Conservation (phyloP, 352 stramenopile genomes). For the Peronospora farinosa region DNA sequence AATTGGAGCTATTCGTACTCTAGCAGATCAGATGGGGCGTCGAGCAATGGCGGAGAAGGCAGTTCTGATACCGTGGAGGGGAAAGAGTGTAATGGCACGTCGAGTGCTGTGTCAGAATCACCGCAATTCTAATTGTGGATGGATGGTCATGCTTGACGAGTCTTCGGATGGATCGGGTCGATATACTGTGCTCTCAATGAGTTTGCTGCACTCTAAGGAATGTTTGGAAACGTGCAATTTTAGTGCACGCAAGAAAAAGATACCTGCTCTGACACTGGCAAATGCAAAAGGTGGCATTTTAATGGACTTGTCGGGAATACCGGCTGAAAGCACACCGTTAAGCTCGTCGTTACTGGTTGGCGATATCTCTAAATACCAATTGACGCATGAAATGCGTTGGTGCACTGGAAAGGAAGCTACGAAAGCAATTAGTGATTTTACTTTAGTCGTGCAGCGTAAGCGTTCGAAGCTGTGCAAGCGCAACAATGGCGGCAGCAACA, state of each 20-base stretch:
- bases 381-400: conserved; percentile 80
- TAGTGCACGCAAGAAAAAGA: conserved; percentile 49
- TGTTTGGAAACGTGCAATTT: conserved; percentile 76
- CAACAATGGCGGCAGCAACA: conserved; percentile 78
- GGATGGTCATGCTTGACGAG: conserved; percentile 58
- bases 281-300: conserved; percentile 1
- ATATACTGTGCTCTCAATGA: conserved; percentile 51
- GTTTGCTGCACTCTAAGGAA: conserved; percentile 60
- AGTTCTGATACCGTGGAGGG: conserved; percentile 35
- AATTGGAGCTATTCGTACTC: conserved; percentile 38
- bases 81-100: conserved; percentile 40
- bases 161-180: conserved; percentile 30
- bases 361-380: conserved; percentile 57
- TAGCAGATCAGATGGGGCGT: conserved; percentile 54
- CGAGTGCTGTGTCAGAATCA: conserved; percentile 67
- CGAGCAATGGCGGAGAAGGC: conserved; percentile 51
- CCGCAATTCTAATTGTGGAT: conserved; percentile 64
- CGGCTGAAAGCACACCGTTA: not conserved
- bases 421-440: conserved; percentile 70
- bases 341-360: conserved; percentile 43
- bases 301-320: not conserved
- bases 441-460: conserved; percentile 74
- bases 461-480: conserved; percentile 73
- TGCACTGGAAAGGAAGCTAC: conserved; percentile 70
- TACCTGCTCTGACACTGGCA: not conserved